phyloP scores from a whole-genome alignment of 768 basidiomycete species.

The Steccherinum ochraceum region DNA sequence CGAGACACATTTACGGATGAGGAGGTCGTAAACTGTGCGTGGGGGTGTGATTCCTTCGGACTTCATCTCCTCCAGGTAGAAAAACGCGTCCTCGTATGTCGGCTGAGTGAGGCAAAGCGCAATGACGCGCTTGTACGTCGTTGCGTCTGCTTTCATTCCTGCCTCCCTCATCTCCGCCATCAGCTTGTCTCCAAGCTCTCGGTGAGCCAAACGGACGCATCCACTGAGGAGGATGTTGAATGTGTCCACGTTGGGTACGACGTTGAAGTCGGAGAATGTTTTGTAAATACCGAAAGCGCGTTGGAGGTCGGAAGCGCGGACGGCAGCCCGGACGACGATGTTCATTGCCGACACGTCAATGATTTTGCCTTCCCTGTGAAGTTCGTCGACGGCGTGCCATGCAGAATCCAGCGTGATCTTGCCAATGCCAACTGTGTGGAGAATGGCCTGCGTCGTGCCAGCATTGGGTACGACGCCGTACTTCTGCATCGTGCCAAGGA shows the following conservation, averaged over 20 bases:
- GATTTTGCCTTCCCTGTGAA: slow-evolving; percentile 43
- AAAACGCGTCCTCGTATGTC: slow-evolving; percentile 81
- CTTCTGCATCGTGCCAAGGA: slow-evolving; percentile 54
- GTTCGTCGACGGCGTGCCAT: slow-evolving; percentile 57
- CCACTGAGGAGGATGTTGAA: slow-evolving; percentile 67
- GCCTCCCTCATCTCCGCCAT: slow-evolving; percentile 59
- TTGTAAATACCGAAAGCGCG: slow-evolving; percentile 77
- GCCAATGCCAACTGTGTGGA: slow-evolving; percentile 38
- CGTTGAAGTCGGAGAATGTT: slow-evolving; percentile 45
- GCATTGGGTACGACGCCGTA: slow-evolving; percentile 41
- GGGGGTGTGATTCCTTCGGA: slow-evolving; percentile 49
- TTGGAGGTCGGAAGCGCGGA: slow-evolving; percentile 58
- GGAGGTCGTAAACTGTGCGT: slow-evolving; percentile 45
- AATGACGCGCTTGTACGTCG: slow-evolving; percentile 66
- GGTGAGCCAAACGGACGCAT: slow-evolving; percentile 52
- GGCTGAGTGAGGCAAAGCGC: slow-evolving; percentile 62
- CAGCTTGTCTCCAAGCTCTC: slow-evolving; percentile 61
- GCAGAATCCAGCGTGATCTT: slow-evolving; percentile 57
- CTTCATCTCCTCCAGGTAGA: slow-evolving; percentile 88
- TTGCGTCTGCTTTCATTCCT: slow-evolving; percentile 46
- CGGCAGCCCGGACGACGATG: slow-evolving; percentile 57
- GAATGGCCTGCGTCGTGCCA: slow-evolving; percentile 50
- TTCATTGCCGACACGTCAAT: slow-evolving; percentile 61
- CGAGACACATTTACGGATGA: slow-evolving; percentile 52
- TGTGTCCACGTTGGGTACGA: slow-evolving; percentile 54